Evolutionary conservation across 805 yeast genomes (phyloP).

Genomic region (Brettanomyces bruxellensis): DNA sequence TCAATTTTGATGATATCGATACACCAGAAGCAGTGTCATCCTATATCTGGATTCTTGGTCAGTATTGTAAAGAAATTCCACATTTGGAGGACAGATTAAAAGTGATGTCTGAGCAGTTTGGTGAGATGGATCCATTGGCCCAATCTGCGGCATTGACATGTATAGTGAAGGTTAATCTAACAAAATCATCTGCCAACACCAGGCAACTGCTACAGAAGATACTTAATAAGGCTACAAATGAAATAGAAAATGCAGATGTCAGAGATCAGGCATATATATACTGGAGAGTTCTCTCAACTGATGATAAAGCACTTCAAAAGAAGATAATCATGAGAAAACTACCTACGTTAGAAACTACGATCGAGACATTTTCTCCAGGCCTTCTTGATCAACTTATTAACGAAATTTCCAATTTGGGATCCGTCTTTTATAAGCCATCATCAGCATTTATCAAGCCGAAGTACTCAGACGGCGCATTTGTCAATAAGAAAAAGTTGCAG

Average conservation of each 20-base stretch:
- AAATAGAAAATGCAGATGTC: constrained; percentile 65
- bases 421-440: constrained; percentile 84
- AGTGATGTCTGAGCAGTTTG: constrained; percentile 40
- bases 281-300: constrained; percentile 63
- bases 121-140: constrained; percentile 49
- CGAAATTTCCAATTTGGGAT: constrained; percentile 80
- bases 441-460: constrained; percentile 38
- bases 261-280: constrained; percentile 73
- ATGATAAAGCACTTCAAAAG: constrained; percentile 32
- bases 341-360: constrained; percentile 65
- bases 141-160: constrained; percentile 55
- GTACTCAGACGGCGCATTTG: constrained; percentile 9
- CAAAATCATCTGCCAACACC: constrained; percentile 23
- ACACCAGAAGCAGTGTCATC: constrained; percentile 45
- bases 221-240: constrained; percentile 53
- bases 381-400: constrained; percentile 57
- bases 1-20: constrained; percentile 35
- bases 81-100: constrained; percentile 38
- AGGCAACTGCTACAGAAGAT: constrained; percentile 45
- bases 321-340: constrained; percentile 50
- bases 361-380: constrained; percentile 61
- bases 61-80: constrained; percentile 55
- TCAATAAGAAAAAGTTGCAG: constrained; percentile 22
- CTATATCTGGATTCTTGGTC: constrained; percentile 66
- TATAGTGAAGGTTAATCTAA: constrained; percentile 45